Evolutionary conservation across 2,329 filamentous ascomycete species (phyloP).

Genomic region (Arthrobotrys sphaeroides): DNA sequence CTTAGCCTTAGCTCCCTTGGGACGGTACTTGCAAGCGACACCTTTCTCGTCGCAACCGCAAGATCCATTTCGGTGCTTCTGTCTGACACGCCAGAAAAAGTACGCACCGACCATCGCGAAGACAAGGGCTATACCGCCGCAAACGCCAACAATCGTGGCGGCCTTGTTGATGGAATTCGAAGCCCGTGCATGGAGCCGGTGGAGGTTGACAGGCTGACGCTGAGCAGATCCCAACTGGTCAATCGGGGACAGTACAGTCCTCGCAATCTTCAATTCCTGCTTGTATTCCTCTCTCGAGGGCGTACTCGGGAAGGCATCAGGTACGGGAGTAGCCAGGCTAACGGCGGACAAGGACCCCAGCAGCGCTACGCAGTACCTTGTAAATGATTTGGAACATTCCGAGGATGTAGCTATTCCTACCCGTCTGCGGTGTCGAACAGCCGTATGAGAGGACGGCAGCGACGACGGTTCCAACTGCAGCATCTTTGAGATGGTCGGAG

Average conservation of each 20-base stretch:
- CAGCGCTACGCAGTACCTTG: constrained; percentile 47
- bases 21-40: constrained; percentile 36
- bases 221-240: neutral
- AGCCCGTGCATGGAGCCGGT: constrained; percentile 22
- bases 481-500: neutral
- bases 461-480: constrained; percentile 1
- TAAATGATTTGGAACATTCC: constrained; percentile 47
- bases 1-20: neutral
- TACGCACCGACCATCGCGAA: constrained; percentile 27
- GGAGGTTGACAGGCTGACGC: neutral
- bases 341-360: constrained; percentile 41
- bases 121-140: constrained; percentile 34
- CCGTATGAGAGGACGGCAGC: neutral
- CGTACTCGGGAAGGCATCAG: neutral
- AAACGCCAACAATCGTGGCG: constrained; percentile 45
- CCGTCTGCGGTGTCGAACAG: constrained; percentile 29
- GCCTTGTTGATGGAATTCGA: constrained; percentile 34
- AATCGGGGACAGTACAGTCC: neutral
- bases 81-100: constrained; percentile 28
- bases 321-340: constrained; percentile 28
- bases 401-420: constrained; percentile 6
- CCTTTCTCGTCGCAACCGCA: constrained; percentile 49
- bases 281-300: neutral
- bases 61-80: constrained; percentile 23
- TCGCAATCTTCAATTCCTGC: constrained; percentile 12